Base-by-base conservation (phyloP, 1,284 basidiomycete genomes). In the Ustilago cynodontis region DNA sequence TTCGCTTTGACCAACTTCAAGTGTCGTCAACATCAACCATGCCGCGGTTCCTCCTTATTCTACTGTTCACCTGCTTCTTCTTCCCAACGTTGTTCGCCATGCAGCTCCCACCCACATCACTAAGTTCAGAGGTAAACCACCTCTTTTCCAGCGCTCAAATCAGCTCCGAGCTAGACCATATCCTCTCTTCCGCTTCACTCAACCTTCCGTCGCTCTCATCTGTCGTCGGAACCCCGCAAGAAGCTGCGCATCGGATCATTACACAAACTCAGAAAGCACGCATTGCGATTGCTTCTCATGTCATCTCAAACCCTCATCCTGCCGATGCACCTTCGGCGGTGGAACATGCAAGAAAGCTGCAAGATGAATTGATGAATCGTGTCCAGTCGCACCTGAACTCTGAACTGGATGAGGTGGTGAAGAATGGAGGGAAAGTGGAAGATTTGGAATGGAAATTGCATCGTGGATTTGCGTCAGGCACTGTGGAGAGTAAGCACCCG, bases 241-340 rank as follows among this genome's bases (percentile, higher is more conserved):
- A 35, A 9, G 43, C 20, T 11, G 53, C 53, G 9, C 24, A 16
- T 31, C 28, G 45, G 13, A 60, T 69, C 29, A 52, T 69, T 35
- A 45, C 33, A 11, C 26, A 43, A 2, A 33, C 60, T 7, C 60
- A 69, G 22, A 55, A 35, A 22, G 66, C 60, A 8, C 61, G 66
- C 3, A 51, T 69, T 14, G 66, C 66, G 13, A 59, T 69, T 13
- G 60, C 66, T 1, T 18, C 58, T 2, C 52, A 69, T 26, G 50
- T 59, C 8, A 24, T 57, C 18, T n/a, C 55, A 7, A 26, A 56
- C 7, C n/a, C 16, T 2, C 31, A 37, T 11, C 41, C 45, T 9
- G 16, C 31, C 3, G 22, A 41, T 4, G 35, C 24, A 10, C 37
- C 13, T 6, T 52, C 54, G 0, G 43, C 33, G 3, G 13, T 59